These are phyloP conservation scores for Pseudoneurospora amorphoporcata DNA, from an alignment of 495 filamentous ascomycete species.

Conservation along the genomic window DNA sequence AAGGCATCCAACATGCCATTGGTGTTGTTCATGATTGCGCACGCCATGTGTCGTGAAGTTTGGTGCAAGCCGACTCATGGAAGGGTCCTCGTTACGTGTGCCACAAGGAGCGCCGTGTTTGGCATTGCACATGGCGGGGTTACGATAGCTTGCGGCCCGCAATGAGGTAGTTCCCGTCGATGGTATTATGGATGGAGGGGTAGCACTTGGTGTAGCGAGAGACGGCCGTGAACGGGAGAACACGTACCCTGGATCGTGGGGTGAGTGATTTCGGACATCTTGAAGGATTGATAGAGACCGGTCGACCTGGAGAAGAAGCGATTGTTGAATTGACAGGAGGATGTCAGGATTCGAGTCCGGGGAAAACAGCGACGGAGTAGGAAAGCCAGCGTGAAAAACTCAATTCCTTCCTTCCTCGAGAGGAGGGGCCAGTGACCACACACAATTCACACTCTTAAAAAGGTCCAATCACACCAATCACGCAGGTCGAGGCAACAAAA, in stretches of 20 bases:
- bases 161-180: background rate
- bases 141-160: background rate
- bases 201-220: slow-evolving; percentile 2
- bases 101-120: slow-evolving; percentile 1
- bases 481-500: background rate
- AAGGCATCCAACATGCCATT: background rate
- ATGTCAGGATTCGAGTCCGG: slow-evolving; percentile 5
- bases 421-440: background rate
- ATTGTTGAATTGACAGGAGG: background rate
- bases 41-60: background rate
- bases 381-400: slow-evolving; percentile 13
- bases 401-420: background rate
- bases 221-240: background rate
- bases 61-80: background rate
- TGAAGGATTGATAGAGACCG: slow-evolving; percentile 10
- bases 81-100: slow-evolving; percentile 1
- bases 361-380: slow-evolving; percentile 11
- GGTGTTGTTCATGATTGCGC: background rate
- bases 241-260: slow-evolving; percentile 26
- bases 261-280: slow-evolving; percentile 26
- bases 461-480: background rate
- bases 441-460: background rate
- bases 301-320: background rate
- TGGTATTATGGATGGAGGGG: slow-evolving; percentile 13
- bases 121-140: background rate